phyloP scores from a whole-genome alignment of 1,139 yeast species.

The Casaregolazyma lundiana region DNA sequence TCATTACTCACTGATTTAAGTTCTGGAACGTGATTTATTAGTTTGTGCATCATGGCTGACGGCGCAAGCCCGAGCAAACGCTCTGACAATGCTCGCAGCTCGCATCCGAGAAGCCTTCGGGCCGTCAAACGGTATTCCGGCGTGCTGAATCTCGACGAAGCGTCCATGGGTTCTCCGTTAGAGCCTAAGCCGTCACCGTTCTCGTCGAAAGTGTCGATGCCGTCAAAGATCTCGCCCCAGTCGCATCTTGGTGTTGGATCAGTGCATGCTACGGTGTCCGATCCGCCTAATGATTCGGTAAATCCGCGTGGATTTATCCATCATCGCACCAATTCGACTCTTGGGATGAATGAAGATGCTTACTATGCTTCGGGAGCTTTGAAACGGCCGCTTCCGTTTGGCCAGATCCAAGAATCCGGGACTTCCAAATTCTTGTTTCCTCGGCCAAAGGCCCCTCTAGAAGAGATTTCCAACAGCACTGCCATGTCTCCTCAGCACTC shows the following conservation, averaged over 20 bases:
- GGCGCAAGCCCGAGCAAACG: conserved; percentile 1
- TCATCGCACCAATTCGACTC: conserved; percentile 10
- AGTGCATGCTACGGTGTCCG: background rate
- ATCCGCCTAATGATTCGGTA: background rate
- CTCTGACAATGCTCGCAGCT: conserved; percentile 1
- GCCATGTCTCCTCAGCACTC: background rate
- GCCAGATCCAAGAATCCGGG: conserved; percentile 6
- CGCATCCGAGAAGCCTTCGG: conserved; percentile 13
- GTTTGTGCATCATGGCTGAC: background rate
- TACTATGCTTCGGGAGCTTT: conserved; percentile 2
- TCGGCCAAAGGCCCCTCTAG: conserved; percentile 7
- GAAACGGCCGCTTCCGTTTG: conserved; percentile 18
- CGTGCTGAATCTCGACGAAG: conserved; percentile 37
- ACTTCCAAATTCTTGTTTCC: conserved; percentile 12
- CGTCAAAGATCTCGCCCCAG: conserved; percentile 1
- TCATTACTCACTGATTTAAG: background rate
- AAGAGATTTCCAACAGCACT: conserved; percentile 1
- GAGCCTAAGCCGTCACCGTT: conserved; percentile 4
- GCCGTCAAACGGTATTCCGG: conserved; percentile 38
- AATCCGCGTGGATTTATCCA: conserved; percentile 7
- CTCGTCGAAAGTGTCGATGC: background rate
- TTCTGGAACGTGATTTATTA: background rate
- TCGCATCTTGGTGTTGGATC: background rate
- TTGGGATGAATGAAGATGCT: conserved; percentile 10
- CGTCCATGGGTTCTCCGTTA: conserved; percentile 16